These are phyloP conservation scores for Neurospora cerealis DNA, from an alignment of 495 filamentous ascomycete species.

Conservation along the genomic window DNA sequence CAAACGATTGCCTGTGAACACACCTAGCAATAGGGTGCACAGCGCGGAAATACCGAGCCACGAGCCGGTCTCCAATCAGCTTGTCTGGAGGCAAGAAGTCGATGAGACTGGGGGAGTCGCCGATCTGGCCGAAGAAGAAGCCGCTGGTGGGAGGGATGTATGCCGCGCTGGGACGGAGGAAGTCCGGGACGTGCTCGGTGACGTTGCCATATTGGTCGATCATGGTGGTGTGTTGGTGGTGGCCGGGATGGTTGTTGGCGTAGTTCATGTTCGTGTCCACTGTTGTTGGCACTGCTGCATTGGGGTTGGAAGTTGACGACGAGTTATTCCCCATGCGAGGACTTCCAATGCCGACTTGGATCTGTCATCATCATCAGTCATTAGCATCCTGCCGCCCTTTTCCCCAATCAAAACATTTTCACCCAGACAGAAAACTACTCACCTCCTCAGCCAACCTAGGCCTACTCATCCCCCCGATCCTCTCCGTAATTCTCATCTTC, in stretches of 20 bases:
- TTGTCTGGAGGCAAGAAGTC: constrained; percentile 48
- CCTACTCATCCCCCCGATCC: constrained; percentile 50
- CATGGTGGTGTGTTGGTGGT: background rate
- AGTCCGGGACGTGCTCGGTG: constrained; percentile 23
- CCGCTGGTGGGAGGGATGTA: constrained; percentile 52
- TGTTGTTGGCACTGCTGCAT: background rate
- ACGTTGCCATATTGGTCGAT: background rate
- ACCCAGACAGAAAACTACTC: constrained; percentile 5
- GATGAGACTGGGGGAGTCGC: constrained; percentile 37
- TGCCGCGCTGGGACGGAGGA: constrained; percentile 39
- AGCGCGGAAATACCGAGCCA: constrained; percentile 52
- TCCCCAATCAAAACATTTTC: background rate
- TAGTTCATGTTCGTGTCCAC: background rate
- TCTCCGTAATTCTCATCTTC: constrained; percentile 61
- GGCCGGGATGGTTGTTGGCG: background rate
- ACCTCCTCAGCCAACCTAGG: constrained; percentile 60
- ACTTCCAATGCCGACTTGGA: constrained; percentile 15
- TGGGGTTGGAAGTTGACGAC: background rate
- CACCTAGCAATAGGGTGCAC: constrained; percentile 58
- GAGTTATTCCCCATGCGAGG: background rate
- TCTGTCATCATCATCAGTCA: constrained; percentile 2
- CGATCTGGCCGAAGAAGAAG: constrained; percentile 53
- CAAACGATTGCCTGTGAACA: constrained; percentile 55
- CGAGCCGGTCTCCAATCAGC: constrained; percentile 42
- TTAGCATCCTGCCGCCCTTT: background rate